Evolutionary conservation across 192 early-diverging fungal species (phyloP), one percentile per base, ranked within the genome.

Genomic region (Coemansia biformis): DNA sequence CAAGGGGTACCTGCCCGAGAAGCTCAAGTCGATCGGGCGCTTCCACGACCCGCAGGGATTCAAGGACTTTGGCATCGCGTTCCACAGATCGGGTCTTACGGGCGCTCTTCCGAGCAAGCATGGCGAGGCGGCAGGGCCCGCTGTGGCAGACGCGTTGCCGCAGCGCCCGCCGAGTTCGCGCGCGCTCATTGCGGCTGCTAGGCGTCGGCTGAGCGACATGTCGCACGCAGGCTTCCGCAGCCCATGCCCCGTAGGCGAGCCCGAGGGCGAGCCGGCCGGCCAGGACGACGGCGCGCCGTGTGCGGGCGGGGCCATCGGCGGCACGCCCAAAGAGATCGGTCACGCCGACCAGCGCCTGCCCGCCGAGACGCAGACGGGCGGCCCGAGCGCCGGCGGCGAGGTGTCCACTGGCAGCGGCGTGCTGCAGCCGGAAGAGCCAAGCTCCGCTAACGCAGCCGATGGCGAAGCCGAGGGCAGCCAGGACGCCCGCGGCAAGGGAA

Each of bases 1-100:
- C 47, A 81, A 83, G 8, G 87, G 92, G 16, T 96, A 86, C 55
- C 74, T 98, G 18, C 83, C 83, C 0, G 59, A 86, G n/a, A 84
- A 81, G 23, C 78, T 96, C 22, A 80, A 85, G 4, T 70, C 57
- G 8, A 86, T 88, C 47, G 52, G 68, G 7, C 84, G 91, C 13
- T 96, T 98, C 74, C 91, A 98, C 66, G 88, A 90, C 57, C 76
- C 79, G 10, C 52, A 64, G 0, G 76, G 71, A 3, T 63, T 63
- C 31, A 54, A 48, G 1, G 64, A 64, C 43, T 75, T 75, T 68
- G 71, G 53, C 15, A 67, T 57, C 17, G 59, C 54, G 71, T 78
- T 63, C 56, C 73, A 62, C 34, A 49, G 69, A 39, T 59, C 69
- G 4, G 46, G 40, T 32, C 40, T 34, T 13, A n/a, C 56, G 11